Evolutionary conservation across 345 rosid species (phyloP).

Genomic region (Lumnitzera racemosa): DNA sequence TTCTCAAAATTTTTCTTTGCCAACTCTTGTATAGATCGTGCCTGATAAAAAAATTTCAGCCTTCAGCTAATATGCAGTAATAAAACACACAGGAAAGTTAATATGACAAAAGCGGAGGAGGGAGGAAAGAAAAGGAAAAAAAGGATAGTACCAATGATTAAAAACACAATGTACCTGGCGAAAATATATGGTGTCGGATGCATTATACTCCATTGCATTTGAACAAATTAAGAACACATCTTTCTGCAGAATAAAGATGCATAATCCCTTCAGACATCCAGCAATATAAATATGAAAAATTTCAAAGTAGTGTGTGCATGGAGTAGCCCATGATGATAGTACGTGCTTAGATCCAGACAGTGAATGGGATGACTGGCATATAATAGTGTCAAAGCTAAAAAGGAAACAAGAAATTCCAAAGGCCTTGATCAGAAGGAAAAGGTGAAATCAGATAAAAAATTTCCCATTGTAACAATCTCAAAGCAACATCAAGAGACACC

Average conservation of each 20-base stretch:
- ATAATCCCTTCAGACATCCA: not conserved
- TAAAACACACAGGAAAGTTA: not conserved
- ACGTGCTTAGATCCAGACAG: no score
- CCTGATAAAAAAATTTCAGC: slow-evolving; percentile 30
- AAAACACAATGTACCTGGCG: slow-evolving; percentile 56
- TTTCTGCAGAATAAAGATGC: slow-evolving; percentile 32
- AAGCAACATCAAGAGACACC: no score
- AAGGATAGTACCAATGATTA: not conserved
- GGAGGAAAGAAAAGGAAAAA: no score
- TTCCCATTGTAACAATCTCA: no score
- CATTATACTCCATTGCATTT: slow-evolving; percentile 92
- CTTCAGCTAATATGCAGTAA: slow-evolving; percentile 10
- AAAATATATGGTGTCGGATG: slow-evolving; percentile 66
- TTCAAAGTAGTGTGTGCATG: not conserved
- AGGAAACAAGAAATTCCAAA: no score
- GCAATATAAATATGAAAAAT: not conserved
- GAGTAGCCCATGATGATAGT: no score
- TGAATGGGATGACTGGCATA: no score
- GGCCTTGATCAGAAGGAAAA: no score
- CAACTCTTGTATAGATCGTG: slow-evolving; percentile 76
- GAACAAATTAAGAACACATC: slow-evolving; percentile 71
- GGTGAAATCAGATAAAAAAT: no score
- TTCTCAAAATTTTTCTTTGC: slow-evolving; percentile 75
- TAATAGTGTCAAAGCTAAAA: no score
- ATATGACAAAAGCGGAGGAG: not conserved